Evolutionary conservation across 2,329 filamentous ascomycete genomes (phyloP).

Genomic region (Zymoseptoria crescenta): DNA sequence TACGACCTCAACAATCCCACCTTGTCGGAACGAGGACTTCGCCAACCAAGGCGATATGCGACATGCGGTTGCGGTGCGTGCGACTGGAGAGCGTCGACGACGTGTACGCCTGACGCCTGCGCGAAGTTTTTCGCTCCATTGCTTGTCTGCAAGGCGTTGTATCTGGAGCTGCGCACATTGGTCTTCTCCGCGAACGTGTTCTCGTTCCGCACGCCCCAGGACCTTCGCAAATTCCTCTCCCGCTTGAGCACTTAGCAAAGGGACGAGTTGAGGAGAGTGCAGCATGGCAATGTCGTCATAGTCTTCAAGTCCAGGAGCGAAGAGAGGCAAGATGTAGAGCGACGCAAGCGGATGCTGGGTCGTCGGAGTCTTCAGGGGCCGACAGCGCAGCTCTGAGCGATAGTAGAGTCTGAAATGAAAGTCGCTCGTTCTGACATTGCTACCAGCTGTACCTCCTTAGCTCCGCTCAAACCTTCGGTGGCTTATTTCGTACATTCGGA

Average conservation of each 20-base stretch:
- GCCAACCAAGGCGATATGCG: neutral
- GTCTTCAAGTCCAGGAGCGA: neutral
- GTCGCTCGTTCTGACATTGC: neutral
- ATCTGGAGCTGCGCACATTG: neutral
- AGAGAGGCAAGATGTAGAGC: neutral
- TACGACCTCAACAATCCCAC: neutral
- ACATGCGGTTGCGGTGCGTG: neutral
- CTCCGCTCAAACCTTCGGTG: no score
- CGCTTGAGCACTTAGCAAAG: neutral
- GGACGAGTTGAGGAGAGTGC: neutral
- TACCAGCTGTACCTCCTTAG: no score
- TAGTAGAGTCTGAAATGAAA: neutral
- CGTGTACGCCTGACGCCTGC: neutral
- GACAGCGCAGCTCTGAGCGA: neutral
- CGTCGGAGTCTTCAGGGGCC: neutral
- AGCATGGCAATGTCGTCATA: neutral
- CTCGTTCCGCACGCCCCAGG: neutral
- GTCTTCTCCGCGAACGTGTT: neutral
- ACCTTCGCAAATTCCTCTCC: neutral
- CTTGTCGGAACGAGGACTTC: neutral
- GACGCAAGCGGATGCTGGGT: neutral
- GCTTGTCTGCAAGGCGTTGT: neutral
- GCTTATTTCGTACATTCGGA: no score
- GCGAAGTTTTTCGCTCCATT: neutral
- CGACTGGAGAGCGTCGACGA: neutral